Conservation (phyloP, 202 grass and related monocot genomes). For the Zizania palustris region DNA sequence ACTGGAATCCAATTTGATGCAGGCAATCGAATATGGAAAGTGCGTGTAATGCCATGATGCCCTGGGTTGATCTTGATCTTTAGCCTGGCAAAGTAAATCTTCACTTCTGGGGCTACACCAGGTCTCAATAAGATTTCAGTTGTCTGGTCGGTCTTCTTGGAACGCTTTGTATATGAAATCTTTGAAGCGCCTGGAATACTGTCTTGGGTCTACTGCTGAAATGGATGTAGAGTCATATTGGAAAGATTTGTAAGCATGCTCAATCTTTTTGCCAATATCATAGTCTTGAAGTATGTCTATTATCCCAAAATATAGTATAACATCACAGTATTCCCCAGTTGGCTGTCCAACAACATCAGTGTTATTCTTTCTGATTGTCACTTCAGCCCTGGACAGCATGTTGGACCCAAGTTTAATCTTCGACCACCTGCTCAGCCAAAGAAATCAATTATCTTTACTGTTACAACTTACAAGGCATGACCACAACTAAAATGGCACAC, state of each 20-base stretch:
- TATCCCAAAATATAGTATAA: constrained; percentile 91
- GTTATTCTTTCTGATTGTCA: constrained; percentile 55
- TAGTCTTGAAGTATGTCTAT: constrained; percentile 99
- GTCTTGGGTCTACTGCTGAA: constrained; percentile 89
- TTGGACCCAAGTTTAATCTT: constrained; percentile 80
- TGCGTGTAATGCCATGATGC: not conserved
- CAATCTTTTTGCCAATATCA: constrained; percentile 83
- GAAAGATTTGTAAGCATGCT: constrained; percentile 93
- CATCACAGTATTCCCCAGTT: constrained; percentile 79
- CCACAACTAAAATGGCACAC: not conserved
- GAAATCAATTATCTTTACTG: constrained; percentile 22
- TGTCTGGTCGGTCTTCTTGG: constrained; percentile 61
- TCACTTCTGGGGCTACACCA: constrained; percentile 17
- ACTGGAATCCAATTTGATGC: constrained; percentile 21
- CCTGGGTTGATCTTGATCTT: constrained; percentile 20
- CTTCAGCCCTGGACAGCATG: constrained; percentile 86
- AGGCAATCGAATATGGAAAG: constrained; percentile 29
- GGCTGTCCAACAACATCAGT: constrained; percentile 73
- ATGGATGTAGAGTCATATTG: constrained; percentile 90
- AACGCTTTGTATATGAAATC: constrained; percentile 95
- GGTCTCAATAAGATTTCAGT: constrained; percentile 42
- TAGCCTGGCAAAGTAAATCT: not conserved
- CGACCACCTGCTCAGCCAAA: constrained; percentile 63
- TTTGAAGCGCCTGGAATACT: constrained; percentile 82
- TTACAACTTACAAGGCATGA: constrained; percentile 27